Evolutionary conservation across 148 eudicot genomes (phyloP).

Genomic region (Rhododendron henanense): DNA sequence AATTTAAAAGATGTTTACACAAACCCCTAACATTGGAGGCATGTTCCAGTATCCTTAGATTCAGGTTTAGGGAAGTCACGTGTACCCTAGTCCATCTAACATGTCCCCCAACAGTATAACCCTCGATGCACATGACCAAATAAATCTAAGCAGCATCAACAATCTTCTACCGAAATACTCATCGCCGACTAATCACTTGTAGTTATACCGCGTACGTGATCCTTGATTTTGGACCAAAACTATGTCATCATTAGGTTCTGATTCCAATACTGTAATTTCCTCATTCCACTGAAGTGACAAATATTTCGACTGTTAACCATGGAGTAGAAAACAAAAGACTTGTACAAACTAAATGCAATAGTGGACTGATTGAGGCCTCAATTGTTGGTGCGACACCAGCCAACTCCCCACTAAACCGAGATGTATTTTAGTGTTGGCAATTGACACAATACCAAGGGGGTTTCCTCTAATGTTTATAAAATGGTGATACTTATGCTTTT

Average conservation of each 20-base stretch:
- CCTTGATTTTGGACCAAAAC: neutral
- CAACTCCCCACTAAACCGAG: neutral
- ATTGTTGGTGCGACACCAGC: neutral
- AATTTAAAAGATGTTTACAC: no score
- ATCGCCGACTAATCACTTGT: neutral
- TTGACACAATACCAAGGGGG: slow-evolving; percentile 52
- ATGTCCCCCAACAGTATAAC: neutral
- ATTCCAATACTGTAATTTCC: neutral
- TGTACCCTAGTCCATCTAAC: neutral
- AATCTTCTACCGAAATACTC: neutral
- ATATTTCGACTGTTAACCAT: neutral
- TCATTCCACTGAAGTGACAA: neutral
- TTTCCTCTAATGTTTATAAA: slow-evolving; percentile 15
- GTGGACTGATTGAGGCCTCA: neutral
- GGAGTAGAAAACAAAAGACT: neutral
- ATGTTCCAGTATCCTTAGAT: neutral
- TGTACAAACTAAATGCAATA: neutral
- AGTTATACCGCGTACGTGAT: neutral
- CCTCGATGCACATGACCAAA: neutral
- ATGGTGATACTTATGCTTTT: neutral
- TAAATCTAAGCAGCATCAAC: neutral
- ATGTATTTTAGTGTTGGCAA: slow-evolving; percentile 11
- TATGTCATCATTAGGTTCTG: neutral
- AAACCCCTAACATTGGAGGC: no score
- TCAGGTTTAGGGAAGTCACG: neutral